Percentiles rank a stretch among this genome's conserved stretches.
phyloP scores from a whole-genome alignment of 2,329 filamentous ascomycete genomes.

The Penicillium frequentans region DNA sequence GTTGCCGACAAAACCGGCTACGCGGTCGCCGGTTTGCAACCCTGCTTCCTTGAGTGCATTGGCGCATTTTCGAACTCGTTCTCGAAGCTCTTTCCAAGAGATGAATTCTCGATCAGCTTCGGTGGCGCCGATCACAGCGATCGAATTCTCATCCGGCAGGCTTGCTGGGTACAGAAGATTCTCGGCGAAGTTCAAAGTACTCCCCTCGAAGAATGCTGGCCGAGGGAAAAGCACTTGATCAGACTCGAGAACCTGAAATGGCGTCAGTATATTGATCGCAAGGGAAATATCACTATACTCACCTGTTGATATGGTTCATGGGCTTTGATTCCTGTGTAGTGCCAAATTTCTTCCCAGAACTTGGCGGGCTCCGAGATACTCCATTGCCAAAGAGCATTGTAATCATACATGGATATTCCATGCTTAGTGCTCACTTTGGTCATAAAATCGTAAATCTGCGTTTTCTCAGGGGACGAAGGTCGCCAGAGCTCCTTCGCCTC shows the following conservation, averaged over 20 bases:
- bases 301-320: conserved; percentile 56
- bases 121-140: conserved; percentile 78
- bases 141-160: conserved; percentile 56
- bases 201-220: conserved; percentile 78
- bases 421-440: conserved; percentile 68
- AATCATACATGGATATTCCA: conserved; percentile 61
- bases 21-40: conserved; percentile 61
- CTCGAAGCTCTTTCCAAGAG: conserved; percentile 78
- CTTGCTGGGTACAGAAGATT: conserved; percentile 80
- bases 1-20: conserved; percentile 80
- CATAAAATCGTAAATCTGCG: conserved; percentile 72
- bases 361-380: conserved; percentile 71
- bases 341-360: conserved; percentile 87
- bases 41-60: conserved; percentile 67
- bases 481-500: conserved; percentile 63
- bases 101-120: conserved; percentile 67
- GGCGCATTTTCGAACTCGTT: conserved; percentile 72
- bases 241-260: conserved; percentile 63
- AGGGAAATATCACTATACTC: conserved; percentile 12
- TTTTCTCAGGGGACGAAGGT: conserved; percentile 65
- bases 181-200: conserved; percentile 87
- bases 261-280: not conserved
- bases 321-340: conserved; percentile 73
- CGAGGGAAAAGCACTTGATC: conserved; percentile 77
- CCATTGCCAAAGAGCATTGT: conserved; percentile 80